Base-by-base conservation (phyloP, 768 basidiomycete species). In the Dendrothele bispora region DNA sequence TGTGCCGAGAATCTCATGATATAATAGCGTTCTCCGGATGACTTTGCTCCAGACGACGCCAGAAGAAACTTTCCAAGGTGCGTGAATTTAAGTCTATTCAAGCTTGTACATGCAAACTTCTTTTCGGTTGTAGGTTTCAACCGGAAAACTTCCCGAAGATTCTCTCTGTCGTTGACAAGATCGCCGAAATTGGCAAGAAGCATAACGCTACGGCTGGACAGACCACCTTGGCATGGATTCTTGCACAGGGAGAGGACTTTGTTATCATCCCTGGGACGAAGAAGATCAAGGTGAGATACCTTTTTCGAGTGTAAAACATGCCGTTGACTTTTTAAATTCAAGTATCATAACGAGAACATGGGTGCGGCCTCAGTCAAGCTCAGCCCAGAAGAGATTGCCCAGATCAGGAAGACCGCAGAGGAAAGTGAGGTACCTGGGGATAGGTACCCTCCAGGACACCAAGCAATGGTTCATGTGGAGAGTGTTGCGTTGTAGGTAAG, bases 91-190 rank as follows among this genome's bases (percentile, higher is more conserved):
- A 10, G 10, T 10, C 17, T 14, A 4, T 20, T 21, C 21, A 7
- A n/a, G 39, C 18, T 7, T 38, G 27, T 3, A 12, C 25, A 4
- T 24, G 10, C 29, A 15, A 20, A 14, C 34, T 21, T n/a, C 39
- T 38, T 10, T 30, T 27, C 43, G 6, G n/a, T 18, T 30, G 14
- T 20, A 65, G 66, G 39, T 71, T 66, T 49, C 68, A 67, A 5
- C 58, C 62, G 40, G 66, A 70, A 52, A 74, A 72, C 59, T 76
- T 76, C 59, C 71, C 72, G 2, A 68, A 69, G 25, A 69, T 72
- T 40, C 58, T 73, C 14, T 56, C 61, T 11, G 48, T 75, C n/a
- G 72, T 63, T 2, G 62, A 70, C 27, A 58, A 57, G 21, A 52
- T 78, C 12, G 55, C 64, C 44, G 43, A 49, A 42, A 63, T 75